Conservation (phyloP, 345 rosid species). For the Crucihimalaya himalaica region DNA sequence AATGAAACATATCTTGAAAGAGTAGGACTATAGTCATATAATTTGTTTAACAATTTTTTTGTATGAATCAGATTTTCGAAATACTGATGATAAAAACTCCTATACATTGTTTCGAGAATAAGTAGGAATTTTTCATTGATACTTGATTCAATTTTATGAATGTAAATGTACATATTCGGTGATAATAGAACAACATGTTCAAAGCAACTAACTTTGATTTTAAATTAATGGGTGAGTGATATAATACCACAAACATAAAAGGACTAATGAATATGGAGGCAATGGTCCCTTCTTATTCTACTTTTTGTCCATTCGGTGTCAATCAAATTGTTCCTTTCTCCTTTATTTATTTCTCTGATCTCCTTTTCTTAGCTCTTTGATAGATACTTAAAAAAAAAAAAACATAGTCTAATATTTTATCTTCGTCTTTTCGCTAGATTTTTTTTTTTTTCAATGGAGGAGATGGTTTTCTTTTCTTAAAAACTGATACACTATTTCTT, state of each 20-base stretch:
- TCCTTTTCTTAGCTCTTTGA: conserved; percentile 10
- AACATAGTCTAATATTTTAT: background rate
- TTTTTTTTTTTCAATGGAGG: background rate
- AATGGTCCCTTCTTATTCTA: conserved; percentile 36
- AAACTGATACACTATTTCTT: background rate
- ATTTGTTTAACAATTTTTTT: background rate
- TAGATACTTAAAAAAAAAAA: background rate
- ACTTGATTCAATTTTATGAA: background rate
- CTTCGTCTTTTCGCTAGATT: background rate
- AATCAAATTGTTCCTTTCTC: conserved; percentile 33
- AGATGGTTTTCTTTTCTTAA: background rate
- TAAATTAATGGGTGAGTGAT: conserved; percentile 17
- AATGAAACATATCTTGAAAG: too few relatives aligned
- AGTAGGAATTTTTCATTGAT: background rate
- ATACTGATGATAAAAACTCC: background rate
- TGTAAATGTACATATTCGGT: background rate
- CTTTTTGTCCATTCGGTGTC: conserved; percentile 31
- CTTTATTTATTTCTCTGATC: conserved; percentile 15
- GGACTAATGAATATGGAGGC: conserved; percentile 21
- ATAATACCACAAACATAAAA: conserved; percentile 20
- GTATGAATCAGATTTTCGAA: background rate
- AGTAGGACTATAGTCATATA: background rate
- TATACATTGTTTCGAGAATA: background rate
- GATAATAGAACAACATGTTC: background rate
- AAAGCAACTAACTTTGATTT: background rate